phyloP scores from a whole-genome alignment of 2,329 filamentous ascomycete species.

The Phaeophleospora eucalypticola region DNA sequence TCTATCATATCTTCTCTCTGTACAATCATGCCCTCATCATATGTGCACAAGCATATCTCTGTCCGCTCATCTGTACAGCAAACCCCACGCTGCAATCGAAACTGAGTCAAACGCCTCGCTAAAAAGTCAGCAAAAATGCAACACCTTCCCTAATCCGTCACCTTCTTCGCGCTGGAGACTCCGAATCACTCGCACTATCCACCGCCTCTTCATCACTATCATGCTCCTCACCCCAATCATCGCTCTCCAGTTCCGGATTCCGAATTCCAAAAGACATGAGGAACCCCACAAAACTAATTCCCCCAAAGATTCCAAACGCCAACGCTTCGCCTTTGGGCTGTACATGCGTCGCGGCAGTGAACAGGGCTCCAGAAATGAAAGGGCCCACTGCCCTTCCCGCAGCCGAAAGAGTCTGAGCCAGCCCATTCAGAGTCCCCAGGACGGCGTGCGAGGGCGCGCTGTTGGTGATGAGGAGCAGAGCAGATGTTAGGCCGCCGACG shows the following conservation, averaged over 20 bases:
- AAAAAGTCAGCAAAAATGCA: neutral
- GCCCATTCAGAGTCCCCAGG: constrained; percentile 83
- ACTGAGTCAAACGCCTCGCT: neutral
- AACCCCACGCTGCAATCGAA: neutral
- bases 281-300: constrained; percentile 76
- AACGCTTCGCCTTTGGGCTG: constrained; percentile 77
- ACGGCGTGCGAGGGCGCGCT: constrained; percentile 81
- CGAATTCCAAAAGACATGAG: constrained; percentile 73
- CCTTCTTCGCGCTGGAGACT: neutral
- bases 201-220: constrained; percentile 44
- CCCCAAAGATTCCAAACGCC: constrained; percentile 83
- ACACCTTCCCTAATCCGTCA: neutral
- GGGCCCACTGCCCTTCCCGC: constrained; percentile 84
- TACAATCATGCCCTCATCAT: too few species aligned
- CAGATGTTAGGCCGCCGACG: constrained; percentile 84
- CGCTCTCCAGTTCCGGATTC: constrained; percentile 56
- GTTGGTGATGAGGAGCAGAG: constrained; percentile 88
- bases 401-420: constrained; percentile 90
- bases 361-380: constrained; percentile 81
- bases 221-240: constrained; percentile 49
- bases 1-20: too few species aligned
- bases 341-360: constrained; percentile 70
- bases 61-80: constrained; percentile 1
- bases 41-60: too few species aligned
- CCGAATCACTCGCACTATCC: constrained; percentile 1